Base-by-base conservation (phyloP, 2,329 filamentous ascomycete genomes). In the Pseudofabraea citricarpa region DNA sequence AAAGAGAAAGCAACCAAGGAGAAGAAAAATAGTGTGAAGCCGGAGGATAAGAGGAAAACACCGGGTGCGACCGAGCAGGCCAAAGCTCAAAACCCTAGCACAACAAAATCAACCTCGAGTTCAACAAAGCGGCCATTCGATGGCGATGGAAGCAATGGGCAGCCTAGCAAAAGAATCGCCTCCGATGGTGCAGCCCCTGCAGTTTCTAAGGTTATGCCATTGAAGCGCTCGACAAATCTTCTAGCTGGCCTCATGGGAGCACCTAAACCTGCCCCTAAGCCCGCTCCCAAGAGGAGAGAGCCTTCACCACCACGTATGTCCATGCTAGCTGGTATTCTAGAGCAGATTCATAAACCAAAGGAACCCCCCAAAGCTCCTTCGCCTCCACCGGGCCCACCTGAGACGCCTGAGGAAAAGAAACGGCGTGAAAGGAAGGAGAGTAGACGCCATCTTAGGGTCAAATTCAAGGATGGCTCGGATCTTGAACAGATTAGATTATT, bases 341-440 rank as follows among this genome's bases (percentile, higher is more conserved):
- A 57, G 18, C 58, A 56, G 35, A 64, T 64, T 27, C 54, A 51
- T 6, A 58, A 62, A 31, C 56, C 58, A 36, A 52, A 57, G 3
- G 57, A 60, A 42, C 50, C 52, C 10, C 54, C 55, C 3, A 62
- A 61, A 40, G 54, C 55, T n/a, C 51, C 55, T 19, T 51, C 51
- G 29, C 49, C 52, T 16, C 54, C 56, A 35, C 33, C 51, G 27
- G 47, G 59, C 40, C 50, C 60, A 2, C 58, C 72, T 0, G 86
- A 90, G 60, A 88, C 83, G 0, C 68, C 79, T 0, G 83, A 87
- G 54, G 75, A 88, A 58, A 81, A 73, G 54, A 68, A 72, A 2
- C 85, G 80, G 55, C 77, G 87, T 9, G 67, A 88, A 4, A 79
- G 85, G 26, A 90, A 88, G 56, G 85, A 90, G 59, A 74, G 79